Evolutionary conservation across 1,284 basidiomycete species (phyloP).

Genomic region (Melampsora larici-populina): DNA sequence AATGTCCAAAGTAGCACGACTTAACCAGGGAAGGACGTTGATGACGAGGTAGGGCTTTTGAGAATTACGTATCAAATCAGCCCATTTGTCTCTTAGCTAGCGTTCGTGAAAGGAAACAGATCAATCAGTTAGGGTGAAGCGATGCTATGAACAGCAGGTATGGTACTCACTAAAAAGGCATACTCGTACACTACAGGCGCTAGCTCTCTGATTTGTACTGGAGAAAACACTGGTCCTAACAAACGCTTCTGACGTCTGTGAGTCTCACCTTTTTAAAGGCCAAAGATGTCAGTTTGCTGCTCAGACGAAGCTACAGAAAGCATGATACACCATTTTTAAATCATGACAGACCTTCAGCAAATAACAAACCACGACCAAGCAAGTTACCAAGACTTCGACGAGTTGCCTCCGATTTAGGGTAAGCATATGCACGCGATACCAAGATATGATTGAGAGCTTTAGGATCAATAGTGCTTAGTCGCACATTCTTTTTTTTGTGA

Average conservation of each 20-base stretch:
- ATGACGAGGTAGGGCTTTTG: not conserved
- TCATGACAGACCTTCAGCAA: not conserved
- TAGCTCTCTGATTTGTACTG: conserved; percentile 41
- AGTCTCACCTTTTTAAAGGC: conserved; percentile 52
- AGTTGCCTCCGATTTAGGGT: conserved; percentile 66
- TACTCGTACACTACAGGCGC: not conserved
- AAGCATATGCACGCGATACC: conserved; percentile 63
- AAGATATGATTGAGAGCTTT: conserved; percentile 62
- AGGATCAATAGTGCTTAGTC: conserved; percentile 64
- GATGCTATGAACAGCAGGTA: not conserved
- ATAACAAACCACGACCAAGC: conserved; percentile 50
- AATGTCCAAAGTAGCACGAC: conserved; percentile 1
- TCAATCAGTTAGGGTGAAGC: not conserved
- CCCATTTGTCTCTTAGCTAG: not conserved
- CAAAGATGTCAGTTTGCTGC: not conserved
- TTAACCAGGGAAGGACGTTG: conserved; percentile 3
- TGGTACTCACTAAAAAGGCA: not conserved
- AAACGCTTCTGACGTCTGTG: conserved; percentile 60
- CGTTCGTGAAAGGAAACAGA: not conserved
- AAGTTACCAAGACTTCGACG: conserved; percentile 59
- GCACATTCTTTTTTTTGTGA: conserved; percentile 42
- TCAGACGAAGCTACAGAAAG: not conserved
- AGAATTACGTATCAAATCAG: not conserved
- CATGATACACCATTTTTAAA: not conserved
- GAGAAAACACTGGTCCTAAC: conserved; percentile 56